Evolutionary conservation across 129 eudicot species (phyloP), one percentile per base, ranked within the genome.

Genomic region (Erigeron canadensis): DNA sequence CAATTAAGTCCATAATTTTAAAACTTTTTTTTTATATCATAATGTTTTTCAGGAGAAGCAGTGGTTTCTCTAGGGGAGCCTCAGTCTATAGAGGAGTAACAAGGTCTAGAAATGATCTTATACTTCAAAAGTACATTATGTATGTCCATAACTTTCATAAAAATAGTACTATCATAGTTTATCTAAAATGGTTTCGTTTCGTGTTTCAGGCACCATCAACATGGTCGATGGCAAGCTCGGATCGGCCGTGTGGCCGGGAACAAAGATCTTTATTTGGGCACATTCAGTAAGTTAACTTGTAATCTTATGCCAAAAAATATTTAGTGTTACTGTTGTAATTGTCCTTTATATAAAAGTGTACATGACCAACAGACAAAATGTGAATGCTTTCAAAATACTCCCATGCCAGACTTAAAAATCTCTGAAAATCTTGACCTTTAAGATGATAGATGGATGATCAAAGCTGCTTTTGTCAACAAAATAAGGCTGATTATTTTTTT

Each of bases 51-150:
- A 91, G 97, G 84, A 91, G 86, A 75, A 91, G 97, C 88, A 91
- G 93, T 86, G 97, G 97, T 59, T 91, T 91, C 76, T 91, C 97
- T 7, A 88, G 97, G 80, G 97, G 97, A 67, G 97, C 96, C 81
- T 91, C 97, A 18, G 88, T 91, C 37, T 88, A 91, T 63, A 84
- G 97, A 88, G 97, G 97, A 84, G 97, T 91, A 16, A 91, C 97
- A 80, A 88, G 97, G 97, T 91, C 85, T 75, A 71, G 39, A 64
- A 59, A 0, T 2, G 46, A 42, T 23, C 37, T 37, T 11, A 40
- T 46, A 15, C 42, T 8, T 56, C 8, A 11, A 2, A 63, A 63
- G 7, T 78, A 7, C 53, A 17, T 34, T 56, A 34, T 22, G 62
- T 67, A 45, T 59, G 12, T 67, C 5, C 15, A 44, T 55, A 42